These are phyloP conservation scores for Cordyceps cateniannulata DNA, from an alignment of 2,329 filamentous ascomycete genomes.

Conservation along the genomic window DNA sequence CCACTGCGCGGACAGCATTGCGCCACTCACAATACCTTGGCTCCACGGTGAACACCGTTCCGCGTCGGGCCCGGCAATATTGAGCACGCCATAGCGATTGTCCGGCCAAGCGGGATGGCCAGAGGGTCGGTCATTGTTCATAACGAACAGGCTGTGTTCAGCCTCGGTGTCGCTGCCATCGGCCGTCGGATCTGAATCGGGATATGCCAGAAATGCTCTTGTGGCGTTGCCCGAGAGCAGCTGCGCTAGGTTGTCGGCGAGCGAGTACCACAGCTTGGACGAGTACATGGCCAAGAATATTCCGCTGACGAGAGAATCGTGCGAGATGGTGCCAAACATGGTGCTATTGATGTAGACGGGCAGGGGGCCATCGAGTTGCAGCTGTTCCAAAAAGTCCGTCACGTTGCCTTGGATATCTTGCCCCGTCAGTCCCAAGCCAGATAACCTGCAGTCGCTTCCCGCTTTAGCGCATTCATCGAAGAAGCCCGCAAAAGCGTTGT, in stretches of 20 bases:
- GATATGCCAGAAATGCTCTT: conserved; percentile 28
- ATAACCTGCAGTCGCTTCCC: neutral
- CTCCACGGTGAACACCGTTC: conserved; percentile 24
- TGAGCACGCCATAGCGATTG: neutral
- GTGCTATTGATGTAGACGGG: conserved; percentile 37
- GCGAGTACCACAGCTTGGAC: conserved; percentile 28
- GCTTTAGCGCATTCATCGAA: conserved; percentile 7
- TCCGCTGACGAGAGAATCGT: conserved; percentile 26
- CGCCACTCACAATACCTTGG: conserved; percentile 24
- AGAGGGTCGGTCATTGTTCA: conserved; percentile 21
- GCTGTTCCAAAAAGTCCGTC: neutral
- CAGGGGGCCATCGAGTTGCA: neutral
- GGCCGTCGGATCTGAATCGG: conserved; percentile 13
- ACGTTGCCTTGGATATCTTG: neutral
- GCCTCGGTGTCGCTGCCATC: conserved; percentile 13
- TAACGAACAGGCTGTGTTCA: conserved; percentile 23
- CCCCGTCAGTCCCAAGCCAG: neutral
- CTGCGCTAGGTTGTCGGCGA: conserved; percentile 28
- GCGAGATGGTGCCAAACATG: conserved; percentile 31
- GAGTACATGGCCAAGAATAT: conserved; percentile 35
- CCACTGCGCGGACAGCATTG: conserved; percentile 27
- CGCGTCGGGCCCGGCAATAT: neutral
- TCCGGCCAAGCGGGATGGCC: conserved; percentile 25
- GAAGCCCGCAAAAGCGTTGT: neutral
- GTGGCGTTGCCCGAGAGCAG: conserved; percentile 35